Base-by-base conservation (phyloP, 2,329 filamentous ascomycete species). In the Aspergillus chevalieri region DNA sequence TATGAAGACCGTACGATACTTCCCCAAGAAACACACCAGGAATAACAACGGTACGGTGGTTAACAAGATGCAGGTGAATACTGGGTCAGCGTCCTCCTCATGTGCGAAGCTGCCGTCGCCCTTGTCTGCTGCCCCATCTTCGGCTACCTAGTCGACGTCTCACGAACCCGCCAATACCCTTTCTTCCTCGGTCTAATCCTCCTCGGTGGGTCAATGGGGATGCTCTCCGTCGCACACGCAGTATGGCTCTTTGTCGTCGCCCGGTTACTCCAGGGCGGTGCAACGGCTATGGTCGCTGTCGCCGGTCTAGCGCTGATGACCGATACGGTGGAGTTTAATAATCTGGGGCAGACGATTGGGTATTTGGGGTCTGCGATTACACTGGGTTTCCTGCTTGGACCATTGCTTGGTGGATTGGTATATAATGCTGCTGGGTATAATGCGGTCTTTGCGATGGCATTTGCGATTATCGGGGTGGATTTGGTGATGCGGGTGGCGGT, bases 321-420 rank as follows among this genome's bases (percentile, higher is more conserved):
- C 4, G 82, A 84, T 58, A 81, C 81, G 0, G 80, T 84, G 6
- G 72, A 76, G 0, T 72, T 69, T 2, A 70, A 78, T 45, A 78
- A 81, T 43, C 61, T 85, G 34, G 83, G 82, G 2, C 82, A 82
- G 60, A 78, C 78, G 1, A 78, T 85, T 58, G 82, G 82, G 12
- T 76, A 77, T 43, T 74, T 79, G 55, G 61, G 68, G 62, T 78
- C 78, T 51, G 77, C 84, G 52, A 78, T 83, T 46, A 78, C 77
- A 0, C 70, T 81, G 0, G 82, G 81, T 0, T 75, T 77, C 39
- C 65, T 85, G 4, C 66, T 78, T 14, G 75, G 80, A 0, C 83
- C 83, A 0, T 70, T 82, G 0, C 63, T 83, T 0, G 83, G 83
- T 3, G 83, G 83, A 0, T 58, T 83, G 0, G 63, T 85, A 1